A percentile compares a stretch with the other conserved stretches of the same genome.
Evolutionary conservation across 2,329 filamentous ascomycete genomes (phyloP).

Genomic region (Didymella arachidicola): DNA sequence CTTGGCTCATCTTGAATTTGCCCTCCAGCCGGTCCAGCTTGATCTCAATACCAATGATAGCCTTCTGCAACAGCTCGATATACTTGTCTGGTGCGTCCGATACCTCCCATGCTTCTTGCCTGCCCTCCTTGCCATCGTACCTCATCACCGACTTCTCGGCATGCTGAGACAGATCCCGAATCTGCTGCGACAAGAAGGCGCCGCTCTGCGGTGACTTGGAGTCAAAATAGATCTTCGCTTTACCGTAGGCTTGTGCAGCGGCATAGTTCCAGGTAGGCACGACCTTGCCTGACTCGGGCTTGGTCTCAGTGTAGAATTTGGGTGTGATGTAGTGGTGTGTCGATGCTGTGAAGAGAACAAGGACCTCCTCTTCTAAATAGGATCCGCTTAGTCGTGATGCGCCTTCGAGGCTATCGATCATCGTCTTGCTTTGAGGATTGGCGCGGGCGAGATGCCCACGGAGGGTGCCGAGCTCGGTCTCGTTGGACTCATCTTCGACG

Average conservation of each 20-base stretch:
- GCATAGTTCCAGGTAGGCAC: constrained; percentile 77
- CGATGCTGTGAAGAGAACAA: constrained; percentile 67
- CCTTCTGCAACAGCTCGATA: constrained; percentile 52
- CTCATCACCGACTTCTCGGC: constrained; percentile 66
- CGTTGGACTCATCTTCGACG: constrained; percentile 47
- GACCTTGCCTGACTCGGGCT: constrained; percentile 69
- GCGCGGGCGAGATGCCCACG: constrained; percentile 68
- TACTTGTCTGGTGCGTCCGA: constrained; percentile 65
- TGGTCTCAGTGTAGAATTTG: constrained; percentile 69
- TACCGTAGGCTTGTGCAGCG: constrained; percentile 70
- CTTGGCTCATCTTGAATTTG: constrained; percentile 43
- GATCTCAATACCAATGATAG: constrained; percentile 39
- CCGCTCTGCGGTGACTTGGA: constrained; percentile 55
- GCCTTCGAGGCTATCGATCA: constrained; percentile 61
- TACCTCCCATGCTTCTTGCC: constrained; percentile 61
- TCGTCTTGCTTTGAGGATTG: constrained; percentile 70
- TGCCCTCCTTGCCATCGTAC: constrained; percentile 51
- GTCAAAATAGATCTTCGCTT: constrained; percentile 63
- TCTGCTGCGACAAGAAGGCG: constrained; percentile 60
- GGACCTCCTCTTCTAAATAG: constrained; percentile 61
- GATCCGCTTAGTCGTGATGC: constrained; percentile 9
- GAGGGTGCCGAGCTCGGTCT: constrained; percentile 59
- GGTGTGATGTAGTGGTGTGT: constrained; percentile 72
- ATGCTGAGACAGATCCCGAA: constrained; percentile 61
- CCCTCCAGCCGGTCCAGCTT: constrained; percentile 34